Percentiles rank a stretch among this genome's conserved stretches.
These are phyloP conservation scores for Geranomyces variabilis DNA, from an alignment of 192 early-diverging fungal species.

Conservation along the genomic window DNA sequence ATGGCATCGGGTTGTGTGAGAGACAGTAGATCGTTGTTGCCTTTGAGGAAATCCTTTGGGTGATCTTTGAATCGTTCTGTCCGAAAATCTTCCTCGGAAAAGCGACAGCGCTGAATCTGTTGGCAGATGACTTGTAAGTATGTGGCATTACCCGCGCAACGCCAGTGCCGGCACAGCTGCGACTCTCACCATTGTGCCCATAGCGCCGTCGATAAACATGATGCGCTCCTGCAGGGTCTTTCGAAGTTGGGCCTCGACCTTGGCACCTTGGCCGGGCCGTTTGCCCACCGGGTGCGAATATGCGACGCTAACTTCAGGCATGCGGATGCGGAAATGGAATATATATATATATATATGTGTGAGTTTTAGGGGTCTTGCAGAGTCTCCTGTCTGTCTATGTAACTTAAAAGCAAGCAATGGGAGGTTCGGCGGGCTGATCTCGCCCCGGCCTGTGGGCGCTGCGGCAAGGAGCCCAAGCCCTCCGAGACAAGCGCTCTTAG, in stretches of 20 bases:
- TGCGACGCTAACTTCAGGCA: background rate
- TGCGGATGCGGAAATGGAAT: no score
- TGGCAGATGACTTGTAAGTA: no score
- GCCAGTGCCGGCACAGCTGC: no score
- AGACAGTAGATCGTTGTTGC: conserved; percentile 95
- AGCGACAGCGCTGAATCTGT: conserved; percentile 74
- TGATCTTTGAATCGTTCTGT: conserved; percentile 83
- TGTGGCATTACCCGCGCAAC: no score
- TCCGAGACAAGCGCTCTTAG: no score
- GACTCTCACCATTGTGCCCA: conserved; percentile 72
- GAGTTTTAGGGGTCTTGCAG: no score
- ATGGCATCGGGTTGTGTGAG: conserved; percentile 89
- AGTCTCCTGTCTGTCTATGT: no score
- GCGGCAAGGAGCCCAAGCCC: no score
- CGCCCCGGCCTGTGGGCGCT: no score
- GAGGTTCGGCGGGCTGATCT: no score
- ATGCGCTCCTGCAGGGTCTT: conserved; percentile 79
- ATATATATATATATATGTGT: no score
- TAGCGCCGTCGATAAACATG: conserved; percentile 97
- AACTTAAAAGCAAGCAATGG: no score
- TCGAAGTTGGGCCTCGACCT: conserved; percentile 69
- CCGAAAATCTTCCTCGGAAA: conserved; percentile 86
- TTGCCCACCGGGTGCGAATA: conserved; percentile 43
- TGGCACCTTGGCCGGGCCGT: conserved; percentile 50
- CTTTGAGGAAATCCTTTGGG: conserved; percentile 80